phyloP scores from a whole-genome alignment of 225 moss, liverwort and hornwort genomes.

The Neckera pumila region DNA sequence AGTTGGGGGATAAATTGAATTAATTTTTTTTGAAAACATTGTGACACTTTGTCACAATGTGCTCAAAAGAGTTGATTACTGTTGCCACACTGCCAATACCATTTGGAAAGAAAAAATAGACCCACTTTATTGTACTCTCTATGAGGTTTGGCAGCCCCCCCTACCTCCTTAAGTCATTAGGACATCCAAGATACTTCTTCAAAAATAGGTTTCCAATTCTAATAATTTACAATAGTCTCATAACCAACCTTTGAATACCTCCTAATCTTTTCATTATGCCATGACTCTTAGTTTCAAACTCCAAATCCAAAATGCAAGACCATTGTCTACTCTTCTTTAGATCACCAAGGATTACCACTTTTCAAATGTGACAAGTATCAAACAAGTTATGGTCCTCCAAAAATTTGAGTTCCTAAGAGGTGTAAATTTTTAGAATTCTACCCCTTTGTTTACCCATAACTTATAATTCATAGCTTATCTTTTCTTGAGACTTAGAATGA shows the following conservation, averaged over 20 bases:
- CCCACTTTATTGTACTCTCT: accelerated
- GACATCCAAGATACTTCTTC: accelerated
- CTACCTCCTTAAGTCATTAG: accelerated
- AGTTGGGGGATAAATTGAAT: too few species aligned
- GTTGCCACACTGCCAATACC: too few species aligned
- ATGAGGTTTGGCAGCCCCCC: accelerated
- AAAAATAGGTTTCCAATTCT: accelerated
- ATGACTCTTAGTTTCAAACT: not conserved
- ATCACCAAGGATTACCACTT: accelerated
- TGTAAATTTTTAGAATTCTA: accelerated
- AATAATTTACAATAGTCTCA: not conserved
- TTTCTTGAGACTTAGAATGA: not conserved
- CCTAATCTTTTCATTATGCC: accelerated
- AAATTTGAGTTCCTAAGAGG: not conserved
- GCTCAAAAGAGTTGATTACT: too few species aligned
- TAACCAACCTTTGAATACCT: accelerated
- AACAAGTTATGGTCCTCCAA: not conserved
- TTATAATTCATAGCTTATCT: not conserved
- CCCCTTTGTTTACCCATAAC: not conserved
- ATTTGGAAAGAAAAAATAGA: accelerated
- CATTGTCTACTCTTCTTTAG: accelerated
- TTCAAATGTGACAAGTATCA: not conserved
- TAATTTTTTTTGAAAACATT: too few species aligned
- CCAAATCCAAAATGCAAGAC: not conserved
- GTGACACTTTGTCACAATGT: too few species aligned